Conservation (phyloP, 345 rosid species). For the Boechera divaricarpa region DNA sequence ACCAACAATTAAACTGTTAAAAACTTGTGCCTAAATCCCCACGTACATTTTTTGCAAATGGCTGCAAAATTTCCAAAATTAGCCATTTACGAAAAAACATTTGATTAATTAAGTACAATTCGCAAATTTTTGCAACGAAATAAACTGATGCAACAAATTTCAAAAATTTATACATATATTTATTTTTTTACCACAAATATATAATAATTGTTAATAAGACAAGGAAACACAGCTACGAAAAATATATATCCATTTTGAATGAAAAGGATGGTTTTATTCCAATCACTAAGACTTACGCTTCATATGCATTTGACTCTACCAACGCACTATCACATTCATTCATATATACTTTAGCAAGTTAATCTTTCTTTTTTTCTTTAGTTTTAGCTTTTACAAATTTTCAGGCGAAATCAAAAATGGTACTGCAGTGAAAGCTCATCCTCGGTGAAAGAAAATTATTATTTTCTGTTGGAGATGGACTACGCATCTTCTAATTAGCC, state of each 20-base stretch:
- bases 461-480: background rate
- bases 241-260: too few relatives aligned
- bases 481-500: too few relatives aligned
- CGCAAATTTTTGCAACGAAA: too few relatives aligned
- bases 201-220: background rate
- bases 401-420: constrained; percentile 4
- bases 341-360: too few relatives aligned
- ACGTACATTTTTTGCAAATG: background rate
- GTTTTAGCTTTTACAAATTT: background rate
- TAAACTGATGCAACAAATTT: background rate
- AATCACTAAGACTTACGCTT: too few relatives aligned
- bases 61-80: background rate
- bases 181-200: background rate
- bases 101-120: background rate
- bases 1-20: background rate
- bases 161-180: too few relatives aligned
- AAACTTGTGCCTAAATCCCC: background rate
- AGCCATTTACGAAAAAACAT: too few relatives aligned
- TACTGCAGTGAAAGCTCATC: constrained; percentile 43
- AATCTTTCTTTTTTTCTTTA: background rate
- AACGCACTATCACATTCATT: too few relatives aligned
- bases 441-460: constrained; percentile 18
- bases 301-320: too few relatives aligned
- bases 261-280: too few relatives aligned
- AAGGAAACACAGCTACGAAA: too few relatives aligned